These are phyloP conservation scores for Pythium pyrilobum DNA, from an alignment of 352 stramenopile species.

Conservation along the genomic window DNA sequence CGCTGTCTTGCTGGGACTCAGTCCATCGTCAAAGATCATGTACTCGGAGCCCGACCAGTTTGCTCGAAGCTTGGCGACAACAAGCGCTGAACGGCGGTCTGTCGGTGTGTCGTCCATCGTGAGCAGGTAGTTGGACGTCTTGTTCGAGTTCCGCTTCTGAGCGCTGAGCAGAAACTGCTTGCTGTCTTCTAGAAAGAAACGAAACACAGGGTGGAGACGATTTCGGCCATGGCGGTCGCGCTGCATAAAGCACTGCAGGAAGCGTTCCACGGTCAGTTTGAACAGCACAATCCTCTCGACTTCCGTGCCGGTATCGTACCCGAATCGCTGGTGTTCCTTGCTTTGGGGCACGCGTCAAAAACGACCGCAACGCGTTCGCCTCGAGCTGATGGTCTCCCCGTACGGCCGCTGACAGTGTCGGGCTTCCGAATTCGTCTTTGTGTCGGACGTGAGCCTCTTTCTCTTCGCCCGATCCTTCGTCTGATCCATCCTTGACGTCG, in stretches of 20 bases:
- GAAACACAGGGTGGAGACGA: conserved; percentile 46
- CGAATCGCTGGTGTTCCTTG: conserved; percentile 20
- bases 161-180: conserved; percentile 47
- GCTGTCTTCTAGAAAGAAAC: conserved; percentile 44
- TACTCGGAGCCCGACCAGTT: conserved; percentile 69
- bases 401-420: background rate
- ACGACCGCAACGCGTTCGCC: conserved; percentile 27
- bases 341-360: conserved; percentile 32
- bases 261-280: no score
- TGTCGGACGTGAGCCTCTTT: conserved; percentile 10
- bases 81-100: conserved; percentile 31
- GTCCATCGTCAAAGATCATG: conserved; percentile 45
- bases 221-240: conserved; percentile 46
- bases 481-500: conserved; percentile 1
- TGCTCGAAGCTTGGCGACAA: conserved; percentile 49
- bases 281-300: background rate
- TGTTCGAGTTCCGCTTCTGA: conserved; percentile 46
- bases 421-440: background rate
- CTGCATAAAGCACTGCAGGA: conserved; percentile 57
- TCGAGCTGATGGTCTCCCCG: no score
- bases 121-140: conserved; percentile 60
- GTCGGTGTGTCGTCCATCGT: conserved; percentile 36
- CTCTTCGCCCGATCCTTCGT: conserved; percentile 17
- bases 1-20: conserved; percentile 41
- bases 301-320: conserved; percentile 13